Evolutionary conservation across 148 eudicot species (phyloP).

Genomic region (Rheum nobile): DNA sequence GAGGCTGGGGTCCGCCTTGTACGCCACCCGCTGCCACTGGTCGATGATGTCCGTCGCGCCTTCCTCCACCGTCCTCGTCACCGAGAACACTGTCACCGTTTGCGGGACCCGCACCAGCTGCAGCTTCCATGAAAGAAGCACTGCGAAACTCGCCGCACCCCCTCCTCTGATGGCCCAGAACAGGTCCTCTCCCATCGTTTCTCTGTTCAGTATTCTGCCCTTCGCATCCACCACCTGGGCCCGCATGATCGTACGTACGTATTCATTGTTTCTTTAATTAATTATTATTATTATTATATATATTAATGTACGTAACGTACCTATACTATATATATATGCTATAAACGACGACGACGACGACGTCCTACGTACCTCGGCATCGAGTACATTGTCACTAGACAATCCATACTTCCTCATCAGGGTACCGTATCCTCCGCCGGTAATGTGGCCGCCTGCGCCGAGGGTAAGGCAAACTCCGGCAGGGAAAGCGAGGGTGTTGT

Average conservation of each 20-base stretch:
- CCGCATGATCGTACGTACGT: too few relatives aligned
- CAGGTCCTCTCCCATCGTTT: slow-evolving; percentile 19
- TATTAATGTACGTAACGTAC: too few relatives aligned
- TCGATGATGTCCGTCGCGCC: slow-evolving; percentile 17
- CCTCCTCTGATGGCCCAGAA: slow-evolving; percentile 31
- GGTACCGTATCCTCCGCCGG: slow-evolving; percentile 23
- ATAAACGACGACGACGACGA: too few relatives aligned
- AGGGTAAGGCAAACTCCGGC: slow-evolving; percentile 19
- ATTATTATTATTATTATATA: too few relatives aligned
- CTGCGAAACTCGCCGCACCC: slow-evolving; percentile 19
- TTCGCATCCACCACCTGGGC: slow-evolving; percentile 12
- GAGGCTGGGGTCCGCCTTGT: slow-evolving; percentile 5
- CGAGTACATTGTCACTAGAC: slow-evolving; percentile 16
- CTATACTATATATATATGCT: too few relatives aligned
- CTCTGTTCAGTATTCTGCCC: slow-evolving; percentile 13
- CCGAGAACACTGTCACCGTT: slow-evolving; percentile 19
- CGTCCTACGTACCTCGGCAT: slow-evolving; percentile 12
- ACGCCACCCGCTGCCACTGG: slow-evolving; percentile 26
- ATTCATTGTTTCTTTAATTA: background rate
- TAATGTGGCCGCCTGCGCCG: slow-evolving; percentile 21
- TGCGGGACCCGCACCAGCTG: slow-evolving; percentile 19
- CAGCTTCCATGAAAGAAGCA: slow-evolving; percentile 19
- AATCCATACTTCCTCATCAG: slow-evolving; percentile 21
- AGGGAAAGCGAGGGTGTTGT: slow-evolving; percentile 12
- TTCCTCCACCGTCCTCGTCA: slow-evolving; percentile 12